Percentiles rank a stretch among this genome's conserved stretches.
Conservation (phyloP, 768 basidiomycete genomes). For the Leccinum imitatum region DNA sequence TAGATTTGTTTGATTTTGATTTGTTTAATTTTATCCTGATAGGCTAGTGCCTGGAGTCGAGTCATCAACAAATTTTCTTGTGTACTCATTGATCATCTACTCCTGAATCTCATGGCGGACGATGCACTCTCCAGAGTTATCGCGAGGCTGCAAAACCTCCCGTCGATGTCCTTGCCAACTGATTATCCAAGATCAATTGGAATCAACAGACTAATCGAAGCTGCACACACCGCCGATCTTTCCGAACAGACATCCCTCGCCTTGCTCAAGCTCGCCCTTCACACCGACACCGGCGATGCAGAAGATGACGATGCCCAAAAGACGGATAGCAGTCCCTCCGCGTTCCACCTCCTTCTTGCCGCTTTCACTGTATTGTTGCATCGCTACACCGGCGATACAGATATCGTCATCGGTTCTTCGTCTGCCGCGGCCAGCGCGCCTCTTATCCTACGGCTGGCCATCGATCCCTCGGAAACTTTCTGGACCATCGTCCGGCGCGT, state of each 20-base stretch:
- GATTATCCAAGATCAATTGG: constrained; percentile 89
- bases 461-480: constrained; percentile 86
- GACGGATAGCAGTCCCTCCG: constrained; percentile 56
- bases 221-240: constrained; percentile 70
- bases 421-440: constrained; percentile 74
- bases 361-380: constrained; percentile 90
- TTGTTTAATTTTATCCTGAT: not conserved
- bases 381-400: constrained; percentile 93
- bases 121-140: constrained; percentile 52
- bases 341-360: constrained; percentile 90
- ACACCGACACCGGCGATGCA: constrained; percentile 53
- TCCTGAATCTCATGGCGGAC: not conserved
- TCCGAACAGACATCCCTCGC: constrained; percentile 73
- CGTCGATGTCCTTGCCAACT: constrained; percentile 89
- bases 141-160: constrained; percentile 72
- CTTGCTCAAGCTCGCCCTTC: constrained; percentile 79
- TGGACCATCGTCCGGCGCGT: constrained; percentile 86
- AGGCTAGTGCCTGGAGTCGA: not conserved
- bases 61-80: constrained; percentile 11
- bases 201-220: constrained; percentile 78
- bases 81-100: not conserved
- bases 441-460: constrained; percentile 76
- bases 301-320: constrained; percentile 49
- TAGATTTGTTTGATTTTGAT: not conserved
- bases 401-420: constrained; percentile 88